Evolutionary conservation across 306 rosid species (phyloP), one percentile per base, ranked within the genome.

Genomic region (Acacia crassicarpa): DNA sequence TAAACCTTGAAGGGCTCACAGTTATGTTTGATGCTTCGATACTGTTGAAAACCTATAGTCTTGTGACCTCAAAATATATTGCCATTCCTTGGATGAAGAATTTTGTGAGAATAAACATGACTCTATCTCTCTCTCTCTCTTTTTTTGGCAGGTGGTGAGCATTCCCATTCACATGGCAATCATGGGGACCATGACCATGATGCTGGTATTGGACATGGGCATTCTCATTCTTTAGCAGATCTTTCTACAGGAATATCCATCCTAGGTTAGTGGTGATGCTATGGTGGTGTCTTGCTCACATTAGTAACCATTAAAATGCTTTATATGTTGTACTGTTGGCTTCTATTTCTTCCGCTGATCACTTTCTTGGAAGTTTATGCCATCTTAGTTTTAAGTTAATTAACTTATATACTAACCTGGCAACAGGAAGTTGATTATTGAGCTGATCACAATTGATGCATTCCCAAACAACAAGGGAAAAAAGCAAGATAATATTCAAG

Each of bases 161-260:
- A 90, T 80, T 87, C 95, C 25, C 92, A 89, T 83, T 86, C 89
- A 8, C 93, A 90, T 32, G 87, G 82, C 78, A 78, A 81, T 81
- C 92, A 93, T 82, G 89, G 11, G 8, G 85, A 84, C 20, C 92
- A 91, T 83, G 88, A 27, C 45, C 91, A 69, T 69, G 87, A 80
- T 59, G 87, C 68, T 87, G 86, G 77, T 81, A 71, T 77, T 83
- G 89, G 88, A 79, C 90, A 88, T 66, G 86, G 83, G 33, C 98
- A 95, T 83, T 67, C 98, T 16, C 99, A 95, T 88, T 91, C 99
- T 81, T 74, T 95, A 72, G 88, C 90, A 44, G 99, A 93, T 88
- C 98, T 95, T 74, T 90, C 95, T 63, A 90, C 89, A 38, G 99
- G 99, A 85, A 22, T 95, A 45, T 92, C 98, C 15, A 69, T 95